A percentile compares a stretch with the other conserved stretches of the same genome.
Evolutionary conservation across 768 basidiomycete genomes (phyloP).

Genomic region (Kondoa subrosea): DNA sequence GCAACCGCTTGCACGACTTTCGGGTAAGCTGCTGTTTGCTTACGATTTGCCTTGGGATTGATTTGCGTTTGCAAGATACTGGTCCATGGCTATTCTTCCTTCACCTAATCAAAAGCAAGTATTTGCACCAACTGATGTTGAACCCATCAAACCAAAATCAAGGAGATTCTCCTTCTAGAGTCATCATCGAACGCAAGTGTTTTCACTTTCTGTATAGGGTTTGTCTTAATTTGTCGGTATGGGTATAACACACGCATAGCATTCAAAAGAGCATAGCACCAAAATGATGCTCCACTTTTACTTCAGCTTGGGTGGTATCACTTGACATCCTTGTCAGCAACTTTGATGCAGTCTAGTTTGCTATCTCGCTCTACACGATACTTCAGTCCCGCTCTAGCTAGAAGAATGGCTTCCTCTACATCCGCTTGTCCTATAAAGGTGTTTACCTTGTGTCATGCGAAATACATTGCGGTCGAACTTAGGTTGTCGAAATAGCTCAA

Average conservation of each 20-base stretch:
- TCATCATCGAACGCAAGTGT: too few species aligned
- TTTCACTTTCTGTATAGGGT: too few species aligned
- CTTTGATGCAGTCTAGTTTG: too few species aligned
- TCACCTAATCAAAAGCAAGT: not conserved
- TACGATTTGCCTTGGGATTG: not conserved
- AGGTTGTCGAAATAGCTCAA: slow-evolving; percentile 38
- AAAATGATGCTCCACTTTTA: too few species aligned
- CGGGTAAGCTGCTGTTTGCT: not conserved
- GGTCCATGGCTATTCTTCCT: not conserved
- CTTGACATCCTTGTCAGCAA: too few species aligned
- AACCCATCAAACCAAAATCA: not conserved
- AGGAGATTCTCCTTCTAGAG: not conserved
- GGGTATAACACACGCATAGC: not conserved
- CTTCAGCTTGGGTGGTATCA: too few species aligned
- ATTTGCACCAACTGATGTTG: not conserved
- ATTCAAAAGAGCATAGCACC: too few species aligned
- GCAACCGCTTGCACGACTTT: not conserved
- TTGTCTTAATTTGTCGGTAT: too few species aligned
- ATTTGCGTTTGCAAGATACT: not conserved
- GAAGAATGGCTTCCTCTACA: slow-evolving; percentile 5
- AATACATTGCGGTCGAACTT: not conserved
- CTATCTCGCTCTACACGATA: too few species aligned
- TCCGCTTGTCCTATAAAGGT: not conserved
- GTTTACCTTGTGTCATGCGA: not conserved
- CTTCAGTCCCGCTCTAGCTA: too few species aligned